A percentile compares a stretch with the other conserved stretches of the same genome.
Conservation (phyloP, 208 protist species). For the Crithidia thermophila region DNA sequence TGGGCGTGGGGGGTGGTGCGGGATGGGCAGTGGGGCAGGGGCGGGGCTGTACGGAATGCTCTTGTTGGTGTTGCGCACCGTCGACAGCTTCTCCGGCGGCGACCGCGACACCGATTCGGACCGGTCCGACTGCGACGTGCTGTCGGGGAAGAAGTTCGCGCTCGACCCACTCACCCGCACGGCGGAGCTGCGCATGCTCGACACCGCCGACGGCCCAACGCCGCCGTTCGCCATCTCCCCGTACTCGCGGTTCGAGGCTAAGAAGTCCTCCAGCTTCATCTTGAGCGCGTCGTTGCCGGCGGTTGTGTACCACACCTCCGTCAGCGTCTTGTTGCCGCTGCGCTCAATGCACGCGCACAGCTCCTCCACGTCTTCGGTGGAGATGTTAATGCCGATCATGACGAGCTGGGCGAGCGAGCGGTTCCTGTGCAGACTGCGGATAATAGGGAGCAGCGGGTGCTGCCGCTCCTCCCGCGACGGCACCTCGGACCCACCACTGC, state of each 20-base stretch:
- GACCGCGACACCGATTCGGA: slow-evolving; percentile 13
- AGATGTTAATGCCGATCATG: slow-evolving; percentile 60
- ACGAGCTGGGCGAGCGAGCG: slow-evolving; percentile 46
- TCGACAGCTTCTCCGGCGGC: not conserved
- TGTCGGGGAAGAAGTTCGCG: slow-evolving; percentile 21
- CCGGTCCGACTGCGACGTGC: slow-evolving; percentile 7
- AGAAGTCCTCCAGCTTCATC: slow-evolving; percentile 70
- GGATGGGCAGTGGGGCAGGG: not conserved
- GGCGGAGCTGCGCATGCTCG: slow-evolving; percentile 19
- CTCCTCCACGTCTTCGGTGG: slow-evolving; percentile 69
- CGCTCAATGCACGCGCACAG: slow-evolving; percentile 69
- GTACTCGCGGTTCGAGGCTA: slow-evolving; percentile 44
- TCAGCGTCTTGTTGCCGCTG: slow-evolving; percentile 52
- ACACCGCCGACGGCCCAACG: slow-evolving; percentile 9
- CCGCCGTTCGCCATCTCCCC: slow-evolving; percentile 4
- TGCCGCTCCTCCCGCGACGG: slow-evolving; percentile 35
- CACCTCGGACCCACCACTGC: slow-evolving; percentile 18
- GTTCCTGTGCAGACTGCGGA: slow-evolving; percentile 58
- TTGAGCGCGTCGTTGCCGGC: slow-evolving; percentile 50
- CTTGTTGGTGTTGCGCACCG: slow-evolving; percentile 1
- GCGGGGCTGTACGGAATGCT: not conserved
- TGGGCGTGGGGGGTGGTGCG: slow-evolving; percentile 4
- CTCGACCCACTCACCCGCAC: slow-evolving; percentile 7
- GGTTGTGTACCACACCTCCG: slow-evolving; percentile 51
- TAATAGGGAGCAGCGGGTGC: slow-evolving; percentile 64